phyloP scores from a whole-genome alignment of 768 basidiomycete genomes.

The Tylopilus sp. region DNA sequence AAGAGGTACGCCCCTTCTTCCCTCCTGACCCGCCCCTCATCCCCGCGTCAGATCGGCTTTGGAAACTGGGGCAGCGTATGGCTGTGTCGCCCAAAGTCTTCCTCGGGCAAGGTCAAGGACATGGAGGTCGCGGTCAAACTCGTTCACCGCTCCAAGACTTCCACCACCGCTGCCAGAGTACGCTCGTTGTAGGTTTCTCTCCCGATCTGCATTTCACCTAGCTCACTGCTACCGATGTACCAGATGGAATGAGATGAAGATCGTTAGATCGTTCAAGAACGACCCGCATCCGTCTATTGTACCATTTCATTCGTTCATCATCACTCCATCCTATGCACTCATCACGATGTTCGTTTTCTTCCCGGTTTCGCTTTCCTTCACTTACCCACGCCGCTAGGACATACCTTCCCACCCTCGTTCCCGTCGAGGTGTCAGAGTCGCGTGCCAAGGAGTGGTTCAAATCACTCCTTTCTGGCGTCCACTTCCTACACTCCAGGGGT shows the following conservation, averaged over 20 bases:
- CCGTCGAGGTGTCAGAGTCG: conserved; percentile 80
- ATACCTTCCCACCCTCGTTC: conserved; percentile 79
- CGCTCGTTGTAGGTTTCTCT: conserved; percentile 65
- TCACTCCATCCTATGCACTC: conserved; percentile 85
- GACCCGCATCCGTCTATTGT: conserved; percentile 92
- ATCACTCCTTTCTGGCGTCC: conserved; percentile 75
- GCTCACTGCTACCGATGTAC: background rate
- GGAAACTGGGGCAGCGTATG: conserved; percentile 95
- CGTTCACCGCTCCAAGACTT: conserved; percentile 77
- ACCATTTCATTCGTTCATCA: conserved; percentile 90
- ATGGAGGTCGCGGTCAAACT: conserved; percentile 86
- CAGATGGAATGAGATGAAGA: conserved; percentile 99
- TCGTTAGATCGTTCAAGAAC: conserved; percentile 77
- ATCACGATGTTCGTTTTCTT: conserved; percentile 76
- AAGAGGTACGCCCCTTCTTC: conserved; percentile 50
- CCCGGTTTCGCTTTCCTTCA: background rate
- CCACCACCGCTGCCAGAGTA: conserved; percentile 86
- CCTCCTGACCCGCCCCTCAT: background rate
- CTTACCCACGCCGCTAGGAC: conserved; percentile 51
- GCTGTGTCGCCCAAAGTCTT: conserved; percentile 65
- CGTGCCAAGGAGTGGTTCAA: conserved; percentile 81
- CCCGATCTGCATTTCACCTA: background rate
- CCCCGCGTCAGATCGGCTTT: conserved; percentile 65
- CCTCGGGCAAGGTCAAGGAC: conserved; percentile 39
- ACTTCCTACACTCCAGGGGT: conserved; percentile 79